phyloP scores from a whole-genome alignment of 495 filamentous ascomycete genomes.

The Apodospora peruviana region DNA sequence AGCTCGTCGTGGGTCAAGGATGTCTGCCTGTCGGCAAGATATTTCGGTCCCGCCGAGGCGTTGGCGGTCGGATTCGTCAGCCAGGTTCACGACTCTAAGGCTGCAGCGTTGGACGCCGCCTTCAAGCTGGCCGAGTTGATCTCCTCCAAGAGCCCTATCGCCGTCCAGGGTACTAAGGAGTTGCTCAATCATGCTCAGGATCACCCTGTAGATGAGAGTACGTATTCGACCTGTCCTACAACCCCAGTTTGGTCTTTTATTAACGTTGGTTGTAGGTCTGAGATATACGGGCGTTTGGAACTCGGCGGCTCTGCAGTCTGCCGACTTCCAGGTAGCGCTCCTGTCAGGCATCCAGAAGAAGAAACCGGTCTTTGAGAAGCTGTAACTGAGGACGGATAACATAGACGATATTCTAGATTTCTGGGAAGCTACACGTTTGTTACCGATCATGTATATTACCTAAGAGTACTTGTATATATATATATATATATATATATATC shows the following conservation, averaged over 20 bases:
- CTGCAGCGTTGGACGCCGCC: conserved; percentile 54
- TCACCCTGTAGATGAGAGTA: conserved; percentile 69
- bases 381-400: conserved; percentile 44
- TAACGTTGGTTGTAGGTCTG: conserved; percentile 47
- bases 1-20: conserved; percentile 86
- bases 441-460: not conserved
- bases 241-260: not conserved
- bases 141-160: conserved; percentile 81
- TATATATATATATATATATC: too few relatives aligned
- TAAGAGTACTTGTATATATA: too few relatives aligned
- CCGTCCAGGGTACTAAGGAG: conserved; percentile 90
- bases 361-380: conserved; percentile 80
- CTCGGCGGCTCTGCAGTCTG: conserved; percentile 69
- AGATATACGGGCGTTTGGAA: conserved; percentile 88
- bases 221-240: conserved; percentile 18
- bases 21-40: conserved; percentile 69
- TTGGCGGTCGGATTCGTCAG: conserved; percentile 77
- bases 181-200: conserved; percentile 83
- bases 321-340: conserved; percentile 70
- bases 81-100: conserved; percentile 63
- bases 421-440: not conserved
- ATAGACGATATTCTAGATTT: not conserved
- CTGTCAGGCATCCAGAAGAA: conserved; percentile 71
- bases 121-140: conserved; percentile 62
- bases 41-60: conserved; percentile 77